Conservation (phyloP, 164 flowering plant genomes). For the Macadamia tetraphylla region DNA sequence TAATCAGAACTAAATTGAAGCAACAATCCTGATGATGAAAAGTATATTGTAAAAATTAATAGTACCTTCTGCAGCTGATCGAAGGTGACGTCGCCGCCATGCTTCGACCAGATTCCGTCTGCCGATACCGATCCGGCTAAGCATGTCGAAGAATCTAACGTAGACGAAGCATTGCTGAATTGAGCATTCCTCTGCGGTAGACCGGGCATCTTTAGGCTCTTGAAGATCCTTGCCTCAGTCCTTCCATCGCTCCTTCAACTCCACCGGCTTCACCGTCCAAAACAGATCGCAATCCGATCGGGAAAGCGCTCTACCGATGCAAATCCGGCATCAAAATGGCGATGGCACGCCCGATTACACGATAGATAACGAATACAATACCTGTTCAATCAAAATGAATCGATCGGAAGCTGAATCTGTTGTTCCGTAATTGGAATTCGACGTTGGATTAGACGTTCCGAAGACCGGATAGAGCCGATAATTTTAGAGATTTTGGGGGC, state of each 20-base stretch:
- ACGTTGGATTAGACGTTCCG: constrained; percentile 1
- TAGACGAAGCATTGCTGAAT: constrained; percentile 16
- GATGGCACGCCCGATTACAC: background rate
- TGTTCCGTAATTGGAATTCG: constrained; percentile 6
- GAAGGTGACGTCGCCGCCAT: constrained; percentile 58
- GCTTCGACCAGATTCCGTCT: constrained; percentile 83
- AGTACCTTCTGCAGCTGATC: constrained; percentile 90
- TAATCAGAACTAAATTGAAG: background rate
- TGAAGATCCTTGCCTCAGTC: background rate
- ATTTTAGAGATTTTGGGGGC: background rate
- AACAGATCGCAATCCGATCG: constrained; percentile 7
- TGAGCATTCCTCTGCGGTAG: constrained; percentile 31
- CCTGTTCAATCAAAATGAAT: background rate
- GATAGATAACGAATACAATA: too few species aligned
- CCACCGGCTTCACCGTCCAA: constrained; percentile 9
- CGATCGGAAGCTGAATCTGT: constrained; percentile 3
- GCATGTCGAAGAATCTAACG: constrained; percentile 13
- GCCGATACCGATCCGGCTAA: constrained; percentile 30
- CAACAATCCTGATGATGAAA: constrained; percentile 1
- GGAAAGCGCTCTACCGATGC: background rate
- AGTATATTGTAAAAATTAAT: background rate
- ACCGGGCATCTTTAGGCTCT: constrained; percentile 29
- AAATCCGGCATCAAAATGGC: background rate
- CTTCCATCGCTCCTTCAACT: constrained; percentile 2
- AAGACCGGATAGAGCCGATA: background rate